phyloP scores from a whole-genome alignment of 163 green algal species.

The Smithsoniella earleae region DNA sequence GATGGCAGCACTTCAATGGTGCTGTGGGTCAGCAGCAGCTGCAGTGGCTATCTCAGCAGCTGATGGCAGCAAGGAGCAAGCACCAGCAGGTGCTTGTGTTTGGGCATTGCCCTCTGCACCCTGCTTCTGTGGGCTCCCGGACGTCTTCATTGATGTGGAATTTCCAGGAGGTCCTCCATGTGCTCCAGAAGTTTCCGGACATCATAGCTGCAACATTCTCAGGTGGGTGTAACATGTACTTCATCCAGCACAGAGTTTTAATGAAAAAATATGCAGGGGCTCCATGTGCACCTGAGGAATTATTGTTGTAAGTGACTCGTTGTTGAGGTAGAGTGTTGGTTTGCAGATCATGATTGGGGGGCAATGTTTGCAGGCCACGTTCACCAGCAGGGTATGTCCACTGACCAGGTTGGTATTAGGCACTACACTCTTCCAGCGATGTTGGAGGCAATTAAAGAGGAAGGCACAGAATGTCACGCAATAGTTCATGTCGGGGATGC shows the following conservation, averaged over 20 bases:
- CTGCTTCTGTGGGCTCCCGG: neutral
- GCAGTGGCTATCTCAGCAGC: neutral
- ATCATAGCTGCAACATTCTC: neutral
- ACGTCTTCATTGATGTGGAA: slow-evolving; percentile 24
- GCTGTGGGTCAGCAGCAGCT: slow-evolving; percentile 13
- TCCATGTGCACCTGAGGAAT: neutral
- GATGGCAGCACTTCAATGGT: slow-evolving; percentile 2
- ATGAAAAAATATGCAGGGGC: neutral
- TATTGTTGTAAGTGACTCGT: no score
- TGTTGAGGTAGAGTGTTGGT: no score
- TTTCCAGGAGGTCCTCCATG: neutral
- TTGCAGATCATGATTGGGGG: no score
- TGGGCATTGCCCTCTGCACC: slow-evolving; percentile 14
- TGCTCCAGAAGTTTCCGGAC: slow-evolving; percentile 12
- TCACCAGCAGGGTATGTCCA: slow-evolving; percentile 4
- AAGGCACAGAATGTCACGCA: neutral
- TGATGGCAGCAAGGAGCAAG: neutral
- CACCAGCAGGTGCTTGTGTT: slow-evolving; percentile 2
- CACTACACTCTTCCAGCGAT: slow-evolving; percentile 18
- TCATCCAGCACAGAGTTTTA: neutral
- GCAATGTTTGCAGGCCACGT: slow-evolving; percentile 18
- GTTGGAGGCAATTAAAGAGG: neutral
- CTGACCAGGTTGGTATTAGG: neutral
- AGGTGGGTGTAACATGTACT: neutral
- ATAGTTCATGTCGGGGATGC: neutral